Conservation (phyloP, 805 yeast genomes). For the Candida namnaoensis region DNA sequence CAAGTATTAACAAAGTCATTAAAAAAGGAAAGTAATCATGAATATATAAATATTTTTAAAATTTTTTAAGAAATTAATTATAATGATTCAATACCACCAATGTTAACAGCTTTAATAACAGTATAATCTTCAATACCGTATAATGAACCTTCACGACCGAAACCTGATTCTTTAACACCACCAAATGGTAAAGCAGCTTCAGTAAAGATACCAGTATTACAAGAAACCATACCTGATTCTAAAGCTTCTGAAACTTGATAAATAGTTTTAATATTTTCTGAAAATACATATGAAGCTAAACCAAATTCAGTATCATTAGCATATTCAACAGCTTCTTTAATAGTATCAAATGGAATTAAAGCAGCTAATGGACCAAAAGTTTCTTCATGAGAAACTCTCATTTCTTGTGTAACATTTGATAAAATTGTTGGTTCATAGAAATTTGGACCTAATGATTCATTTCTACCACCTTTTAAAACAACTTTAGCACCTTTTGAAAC, state of each 20-base stretch:
- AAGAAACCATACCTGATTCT: conserved; percentile 60
- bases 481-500: conserved; percentile 43
- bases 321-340: conserved; percentile 41
- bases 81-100: conserved; percentile 26
- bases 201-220: conserved; percentile 49
- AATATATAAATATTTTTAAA: no score
- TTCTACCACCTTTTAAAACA: conserved; percentile 42
- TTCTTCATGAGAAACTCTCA: conserved; percentile 46
- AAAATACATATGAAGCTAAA: conserved; percentile 51
- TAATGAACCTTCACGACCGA: conserved; percentile 62
- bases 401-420: conserved; percentile 39
- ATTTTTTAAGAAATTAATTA: not conserved
- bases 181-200: conserved; percentile 53
- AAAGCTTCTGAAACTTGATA: conserved; percentile 45
- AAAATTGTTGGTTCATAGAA: conserved; percentile 50
- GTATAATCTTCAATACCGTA: conserved; percentile 57
- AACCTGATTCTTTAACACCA: conserved; percentile 60
- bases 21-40: no score
- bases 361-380: conserved; percentile 64
- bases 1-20: no score
- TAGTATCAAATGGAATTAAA: conserved; percentile 41
- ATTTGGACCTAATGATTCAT: conserved; percentile 38
- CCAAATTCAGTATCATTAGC: conserved; percentile 52
- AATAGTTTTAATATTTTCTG: conserved; percentile 40
- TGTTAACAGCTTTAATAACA: conserved; percentile 40